Percentiles rank a stretch among this genome's conserved stretches.
These are phyloP conservation scores for Penicillium verrucosum DNA, from an alignment of 2,329 filamentous ascomycete genomes.

Conservation along the genomic window DNA sequence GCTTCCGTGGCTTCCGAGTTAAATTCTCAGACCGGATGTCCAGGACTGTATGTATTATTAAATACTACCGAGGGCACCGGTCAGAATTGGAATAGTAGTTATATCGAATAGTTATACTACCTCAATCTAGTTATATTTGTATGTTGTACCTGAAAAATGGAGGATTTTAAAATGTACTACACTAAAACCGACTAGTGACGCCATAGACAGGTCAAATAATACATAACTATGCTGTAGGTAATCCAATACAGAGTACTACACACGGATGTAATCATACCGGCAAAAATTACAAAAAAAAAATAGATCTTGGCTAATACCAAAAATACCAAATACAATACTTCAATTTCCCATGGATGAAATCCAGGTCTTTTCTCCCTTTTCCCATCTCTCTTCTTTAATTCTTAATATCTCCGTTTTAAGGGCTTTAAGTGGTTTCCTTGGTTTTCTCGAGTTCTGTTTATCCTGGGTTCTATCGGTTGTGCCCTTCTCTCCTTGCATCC, in stretches of 20 bases:
- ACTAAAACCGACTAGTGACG: conserved; percentile 23
- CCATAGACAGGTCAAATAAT: conserved; percentile 21
- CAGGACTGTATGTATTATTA: background rate
- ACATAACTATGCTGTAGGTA: background rate
- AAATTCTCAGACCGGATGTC: conserved; percentile 5
- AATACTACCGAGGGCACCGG: background rate
- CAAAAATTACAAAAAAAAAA: conserved; percentile 3
- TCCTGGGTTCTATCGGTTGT: conserved; percentile 16
- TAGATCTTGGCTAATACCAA: conserved; percentile 27
- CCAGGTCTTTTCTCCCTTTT: conserved; percentile 16
- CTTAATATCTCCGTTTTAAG: conserved; percentile 6
- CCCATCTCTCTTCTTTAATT: conserved; percentile 16
- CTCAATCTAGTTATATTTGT: too few species aligned
- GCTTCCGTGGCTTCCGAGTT: conserved; percentile 28
- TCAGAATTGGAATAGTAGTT: background rate
- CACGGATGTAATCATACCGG: background rate
- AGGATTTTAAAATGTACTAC: background rate
- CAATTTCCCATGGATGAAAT: conserved; percentile 8
- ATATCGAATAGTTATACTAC: background rate
- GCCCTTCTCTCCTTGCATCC: conserved; percentile 30
- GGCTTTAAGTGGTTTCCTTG: conserved; percentile 7
- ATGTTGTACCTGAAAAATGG: background rate
- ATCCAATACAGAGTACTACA: background rate
- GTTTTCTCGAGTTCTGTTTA: conserved; percentile 13
- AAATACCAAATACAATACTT: conserved; percentile 13